Conservation (phyloP, 2,329 filamentous ascomycete species). For the Cladosporium sp. region DNA sequence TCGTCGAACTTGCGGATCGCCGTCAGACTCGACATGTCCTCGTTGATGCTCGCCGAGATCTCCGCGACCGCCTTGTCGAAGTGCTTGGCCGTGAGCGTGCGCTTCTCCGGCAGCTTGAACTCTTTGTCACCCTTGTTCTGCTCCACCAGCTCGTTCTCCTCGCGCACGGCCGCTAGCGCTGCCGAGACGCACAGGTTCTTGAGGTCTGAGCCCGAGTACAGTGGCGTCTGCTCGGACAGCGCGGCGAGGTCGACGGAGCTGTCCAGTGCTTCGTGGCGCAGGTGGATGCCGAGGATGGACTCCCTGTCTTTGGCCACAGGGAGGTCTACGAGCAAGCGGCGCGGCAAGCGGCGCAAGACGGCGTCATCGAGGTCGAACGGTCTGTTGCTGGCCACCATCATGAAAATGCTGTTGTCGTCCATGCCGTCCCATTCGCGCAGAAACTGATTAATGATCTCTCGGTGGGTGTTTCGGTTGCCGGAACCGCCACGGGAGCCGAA, state of each 20-base stretch:
- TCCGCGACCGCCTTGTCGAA: conserved; percentile 82
- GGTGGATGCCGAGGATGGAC: conserved; percentile 64
- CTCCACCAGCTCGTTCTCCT: conserved; percentile 52
- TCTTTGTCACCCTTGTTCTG: conserved; percentile 26
- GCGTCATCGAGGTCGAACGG: conserved; percentile 92
- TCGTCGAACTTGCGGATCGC: conserved; percentile 94
- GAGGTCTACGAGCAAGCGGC: conserved; percentile 67
- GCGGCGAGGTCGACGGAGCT: conserved; percentile 53
- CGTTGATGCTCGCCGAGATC: conserved; percentile 85
- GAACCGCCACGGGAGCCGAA: conserved; percentile 68
- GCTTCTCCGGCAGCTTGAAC: conserved; percentile 62
- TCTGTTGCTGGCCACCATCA: conserved; percentile 96
- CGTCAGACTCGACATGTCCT: conserved; percentile 82
- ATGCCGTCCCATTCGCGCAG: conserved; percentile 95
- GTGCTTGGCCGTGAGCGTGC: conserved; percentile 61
- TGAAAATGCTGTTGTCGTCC: conserved; percentile 72
- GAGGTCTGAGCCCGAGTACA: conserved; percentile 77
- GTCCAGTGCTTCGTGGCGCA: conserved; percentile 61
- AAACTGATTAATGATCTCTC: conserved; percentile 95
- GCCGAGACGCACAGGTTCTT: conserved; percentile 78
- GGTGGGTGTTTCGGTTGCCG: conserved; percentile 62
- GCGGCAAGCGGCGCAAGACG: conserved; percentile 67
- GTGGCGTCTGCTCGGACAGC: conserved; percentile 61
- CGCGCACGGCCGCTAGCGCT: conserved; percentile 70
- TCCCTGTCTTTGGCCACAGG: conserved; percentile 60